Evolutionary conservation across 176 grass and related monocot species (phyloP).

Genomic region (Oryza meridionalis): DNA sequence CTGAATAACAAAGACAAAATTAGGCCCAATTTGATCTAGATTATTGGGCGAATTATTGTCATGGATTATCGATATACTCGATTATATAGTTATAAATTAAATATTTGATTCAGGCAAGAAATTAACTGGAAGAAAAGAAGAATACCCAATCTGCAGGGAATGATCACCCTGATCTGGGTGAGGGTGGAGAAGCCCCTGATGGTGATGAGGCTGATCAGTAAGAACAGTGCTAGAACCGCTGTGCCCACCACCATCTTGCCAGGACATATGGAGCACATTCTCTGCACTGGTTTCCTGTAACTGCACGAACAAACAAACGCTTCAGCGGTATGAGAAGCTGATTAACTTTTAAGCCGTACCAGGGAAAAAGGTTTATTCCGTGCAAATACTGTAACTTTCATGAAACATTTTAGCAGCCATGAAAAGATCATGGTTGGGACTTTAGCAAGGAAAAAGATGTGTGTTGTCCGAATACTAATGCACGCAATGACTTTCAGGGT

Average conservation of each 20-base stretch:
- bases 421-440: conserved; percentile 5
- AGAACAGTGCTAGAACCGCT: conserved; percentile 33
- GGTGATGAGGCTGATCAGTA: conserved; percentile 36
- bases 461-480: background rate
- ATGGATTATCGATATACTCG: too few species aligned
- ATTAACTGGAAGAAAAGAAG: background rate
- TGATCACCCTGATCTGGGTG: conserved; percentile 26
- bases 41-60: too few species aligned
- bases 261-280: conserved; percentile 42
- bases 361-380: background rate
- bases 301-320: conserved; percentile 34
- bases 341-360: background rate
- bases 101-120: background rate
- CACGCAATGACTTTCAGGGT: background rate
- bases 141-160: conserved; percentile 50
- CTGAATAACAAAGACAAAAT: background rate
- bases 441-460: background rate
- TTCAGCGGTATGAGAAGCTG: background rate
- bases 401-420: background rate
- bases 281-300: conserved; percentile 44
- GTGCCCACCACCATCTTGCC: conserved; percentile 54
- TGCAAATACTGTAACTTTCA: conserved; percentile 7
- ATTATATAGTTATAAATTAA: too few species aligned
- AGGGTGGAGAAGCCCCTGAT: conserved; percentile 36
- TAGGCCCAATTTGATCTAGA: background rate